Evolutionary conservation across 164 flowering plant species (phyloP), one percentile per base, ranked within the genome.

Genomic region (Aristolochia fimbriata): DNA sequence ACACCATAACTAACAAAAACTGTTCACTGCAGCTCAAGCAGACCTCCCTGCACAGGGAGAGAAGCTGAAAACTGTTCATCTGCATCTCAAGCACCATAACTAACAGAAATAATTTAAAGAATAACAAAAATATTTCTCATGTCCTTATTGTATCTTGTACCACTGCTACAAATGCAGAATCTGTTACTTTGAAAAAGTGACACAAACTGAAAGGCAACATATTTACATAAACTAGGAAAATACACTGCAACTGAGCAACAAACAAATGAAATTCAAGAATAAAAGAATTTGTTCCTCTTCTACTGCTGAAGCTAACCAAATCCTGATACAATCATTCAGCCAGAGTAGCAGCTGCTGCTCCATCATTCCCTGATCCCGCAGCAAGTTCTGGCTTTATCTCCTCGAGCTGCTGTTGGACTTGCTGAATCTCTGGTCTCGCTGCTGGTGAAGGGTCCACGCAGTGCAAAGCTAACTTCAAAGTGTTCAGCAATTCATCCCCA

Each of bases 401-500:
- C 63, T 87, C 91, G 53, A 94, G 66, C 57, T 87, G 92, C 67
- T 77, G 80, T 3, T 88, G 75, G 56, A 91, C 90, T 64, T 91
- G 83, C 57, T 71, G 70, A 47, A 72, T 79, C 41, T 91, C 96
- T 0, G 96, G 99, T 23, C 97, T 68, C 0, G 88, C 88, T 1
- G 76, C 69, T 0, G 97, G 91, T 0, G 93, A 68, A 0, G 96
- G 91, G 65, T 94, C 90, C 1, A 91, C 97, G 55, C 97, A 91
- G 64, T 85, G 97, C 64, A 94, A 71, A 46, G 94, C 96, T 63
- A 91, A 57, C 62, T 91, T 87, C 79, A 94, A 65, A 1, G 87
- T 80, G 74, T 84, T 87, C 5, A 94, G 84, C 73, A 94, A 55
- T 68, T 91, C 99, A 60, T 94, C 96, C 0, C 83, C 83, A 0